phyloP scores from a whole-genome alignment of 257 asterid genomes.

The Phtheirospermum japonicum region DNA sequence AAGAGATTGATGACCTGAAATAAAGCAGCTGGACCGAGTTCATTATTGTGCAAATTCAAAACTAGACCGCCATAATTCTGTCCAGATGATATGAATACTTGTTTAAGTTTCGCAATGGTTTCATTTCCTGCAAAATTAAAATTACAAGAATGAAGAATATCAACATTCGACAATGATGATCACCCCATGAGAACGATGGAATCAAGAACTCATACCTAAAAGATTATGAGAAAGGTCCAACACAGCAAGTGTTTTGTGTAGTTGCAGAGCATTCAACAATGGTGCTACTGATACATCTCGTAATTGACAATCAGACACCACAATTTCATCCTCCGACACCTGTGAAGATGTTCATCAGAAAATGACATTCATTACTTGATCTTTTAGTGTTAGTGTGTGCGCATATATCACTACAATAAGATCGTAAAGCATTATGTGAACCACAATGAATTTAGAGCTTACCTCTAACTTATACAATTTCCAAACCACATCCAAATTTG shows the following conservation, averaged over 20 bases:
- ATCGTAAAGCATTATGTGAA: not conserved
- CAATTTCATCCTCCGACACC: slow-evolving; percentile 86
- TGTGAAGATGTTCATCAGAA: slow-evolving; percentile 36
- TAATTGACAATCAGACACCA: slow-evolving; percentile 78
- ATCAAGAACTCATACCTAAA: slow-evolving; percentile 52
- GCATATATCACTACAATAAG: slow-evolving; percentile 6
- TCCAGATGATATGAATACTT: slow-evolving; percentile 65
- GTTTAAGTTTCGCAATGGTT: slow-evolving; percentile 71
- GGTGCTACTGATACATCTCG: slow-evolving; percentile 81
- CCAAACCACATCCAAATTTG: slow-evolving; percentile 63
- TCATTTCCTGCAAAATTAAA: slow-evolving; percentile 62
- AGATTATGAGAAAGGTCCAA: slow-evolving; percentile 91
- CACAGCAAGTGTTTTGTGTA: slow-evolving; percentile 73
- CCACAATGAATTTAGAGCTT: slow-evolving; percentile 22
- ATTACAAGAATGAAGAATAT: slow-evolving; percentile 24
- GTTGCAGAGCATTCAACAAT: slow-evolving; percentile 69
- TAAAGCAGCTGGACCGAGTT: slow-evolving; percentile 79
- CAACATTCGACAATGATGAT: slow-evolving; percentile 8
- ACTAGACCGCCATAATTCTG: slow-evolving; percentile 77
- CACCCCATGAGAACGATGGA: slow-evolving; percentile 16
- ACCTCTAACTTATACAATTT: slow-evolving; percentile 81
- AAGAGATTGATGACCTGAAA: slow-evolving; percentile 54
- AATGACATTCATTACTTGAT: slow-evolving; percentile 6
- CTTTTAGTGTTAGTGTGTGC: slow-evolving; percentile 10
- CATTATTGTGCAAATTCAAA: slow-evolving; percentile 80